phyloP scores from a whole-genome alignment of 2,329 filamentous ascomycete genomes.

The Hypoxylon sp. region DNA sequence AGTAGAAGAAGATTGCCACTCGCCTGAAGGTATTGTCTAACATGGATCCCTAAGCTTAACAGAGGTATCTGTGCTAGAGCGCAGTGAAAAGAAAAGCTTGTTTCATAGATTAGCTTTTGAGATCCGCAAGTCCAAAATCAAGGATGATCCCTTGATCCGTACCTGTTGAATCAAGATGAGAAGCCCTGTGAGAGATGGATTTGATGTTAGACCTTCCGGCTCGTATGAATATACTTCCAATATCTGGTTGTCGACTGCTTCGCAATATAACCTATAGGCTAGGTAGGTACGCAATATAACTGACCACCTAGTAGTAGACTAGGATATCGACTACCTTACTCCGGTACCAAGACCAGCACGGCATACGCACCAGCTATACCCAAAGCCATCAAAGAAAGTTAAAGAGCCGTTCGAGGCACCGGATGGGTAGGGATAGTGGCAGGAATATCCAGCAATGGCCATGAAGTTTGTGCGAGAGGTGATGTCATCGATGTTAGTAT shows the following conservation, averaged over 20 bases:
- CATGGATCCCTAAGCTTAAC: conserved; percentile 2
- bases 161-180: conserved; percentile 5
- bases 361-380: conserved; percentile 22
- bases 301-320: conserved; percentile 3
- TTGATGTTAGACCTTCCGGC: not conserved
- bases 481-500: conserved; percentile 7
- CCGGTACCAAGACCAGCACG: conserved; percentile 17
- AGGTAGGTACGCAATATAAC: conserved; percentile 2
- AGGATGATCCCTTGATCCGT: conserved; percentile 18
- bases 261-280: conserved; percentile 7
- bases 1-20: conserved; percentile 1
- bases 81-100: conserved; percentile 3
- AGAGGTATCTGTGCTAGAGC: not conserved
- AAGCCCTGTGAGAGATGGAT: not conserved
- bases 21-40: conserved; percentile 14
- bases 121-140: conserved; percentile 23
- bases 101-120: conserved; percentile 31
- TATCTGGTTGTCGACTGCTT: not conserved
- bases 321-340: conserved; percentile 10
- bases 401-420: conserved; percentile 2
- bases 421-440: not conserved
- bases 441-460: not conserved
- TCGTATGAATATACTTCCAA: conserved; percentile 2
- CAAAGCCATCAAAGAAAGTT: conserved; percentile 4
- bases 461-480: conserved; percentile 10